These are phyloP conservation scores for Claviceps spartinae DNA, from an alignment of 2,329 filamentous ascomycete genomes.

Conservation along the genomic window DNA sequence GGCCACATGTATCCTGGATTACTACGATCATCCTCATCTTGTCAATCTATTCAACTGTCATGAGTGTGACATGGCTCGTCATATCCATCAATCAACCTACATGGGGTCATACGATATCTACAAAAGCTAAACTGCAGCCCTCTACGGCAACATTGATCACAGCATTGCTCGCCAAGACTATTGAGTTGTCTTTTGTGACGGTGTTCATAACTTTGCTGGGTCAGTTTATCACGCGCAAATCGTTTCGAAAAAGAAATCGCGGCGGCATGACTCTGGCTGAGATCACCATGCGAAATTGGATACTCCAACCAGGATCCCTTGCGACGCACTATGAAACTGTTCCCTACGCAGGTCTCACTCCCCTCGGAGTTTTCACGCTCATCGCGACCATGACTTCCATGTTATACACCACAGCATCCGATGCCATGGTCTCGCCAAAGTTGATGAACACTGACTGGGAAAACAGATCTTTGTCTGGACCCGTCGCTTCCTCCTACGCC, in stretches of 20 bases:
- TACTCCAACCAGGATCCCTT: slow-evolving; percentile 57
- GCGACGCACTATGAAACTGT: slow-evolving; percentile 56
- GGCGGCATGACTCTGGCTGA: slow-evolving; percentile 66
- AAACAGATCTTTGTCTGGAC: slow-evolving; percentile 34
- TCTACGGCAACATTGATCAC: slow-evolving; percentile 54
- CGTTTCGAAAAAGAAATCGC: slow-evolving; percentile 43
- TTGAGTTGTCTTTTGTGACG: slow-evolving; percentile 66
- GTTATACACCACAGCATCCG: slow-evolving; percentile 65
- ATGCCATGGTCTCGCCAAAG: slow-evolving; percentile 62
- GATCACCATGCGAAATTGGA: slow-evolving; percentile 66
- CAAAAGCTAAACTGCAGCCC: slow-evolving; percentile 39
- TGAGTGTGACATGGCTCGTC: slow-evolving; percentile 53
- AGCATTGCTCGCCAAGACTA: slow-evolving; percentile 60
- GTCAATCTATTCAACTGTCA: slow-evolving; percentile 48
- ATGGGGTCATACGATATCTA: slow-evolving; percentile 45
- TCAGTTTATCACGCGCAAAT: slow-evolving; percentile 58
- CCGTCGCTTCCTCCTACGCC: slow-evolving; percentile 48
- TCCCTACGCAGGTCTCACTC: slow-evolving; percentile 46
- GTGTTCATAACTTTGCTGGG: slow-evolving; percentile 64
- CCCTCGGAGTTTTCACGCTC: slow-evolving; percentile 52
- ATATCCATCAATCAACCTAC: slow-evolving; percentile 48
- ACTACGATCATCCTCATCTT: slow-evolving; percentile 31
- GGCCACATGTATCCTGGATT: slow-evolving; percentile 30
- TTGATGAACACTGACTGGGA: slow-evolving; percentile 46
- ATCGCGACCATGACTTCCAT: slow-evolving; percentile 50